phyloP scores from a whole-genome alignment of 441 rosid species.

The Croton setiger region DNA sequence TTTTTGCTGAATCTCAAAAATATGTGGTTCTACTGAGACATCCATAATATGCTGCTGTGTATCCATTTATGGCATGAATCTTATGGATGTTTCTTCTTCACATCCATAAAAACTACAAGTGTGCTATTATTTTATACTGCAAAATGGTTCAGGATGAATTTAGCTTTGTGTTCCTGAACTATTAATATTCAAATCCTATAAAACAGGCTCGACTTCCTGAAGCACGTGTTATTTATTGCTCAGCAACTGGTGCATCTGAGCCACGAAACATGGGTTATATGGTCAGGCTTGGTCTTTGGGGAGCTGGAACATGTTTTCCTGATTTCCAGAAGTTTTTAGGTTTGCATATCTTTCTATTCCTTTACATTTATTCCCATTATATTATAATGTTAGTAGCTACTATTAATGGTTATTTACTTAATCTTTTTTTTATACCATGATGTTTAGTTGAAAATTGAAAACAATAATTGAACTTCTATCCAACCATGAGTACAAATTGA shows the following conservation, averaged over 20 bases:
- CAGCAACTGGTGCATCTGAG: conserved; percentile 99
- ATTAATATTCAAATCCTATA: conserved; percentile 29
- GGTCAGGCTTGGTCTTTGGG: conserved; percentile 99
- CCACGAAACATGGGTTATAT: conserved; percentile 99
- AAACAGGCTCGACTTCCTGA: conserved; percentile 94
- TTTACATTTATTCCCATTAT: not conserved
- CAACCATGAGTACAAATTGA: not conserved
- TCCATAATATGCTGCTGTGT: not conserved
- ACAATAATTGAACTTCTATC: not conserved
- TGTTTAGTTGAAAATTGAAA: not conserved
- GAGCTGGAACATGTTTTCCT: conserved; percentile 81
- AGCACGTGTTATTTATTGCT: conserved; percentile 96
- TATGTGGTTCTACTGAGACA: not conserved
- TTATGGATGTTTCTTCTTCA: not conserved
- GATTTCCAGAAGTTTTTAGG: conserved; percentile 86
- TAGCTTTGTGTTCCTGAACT: conserved; percentile 25
- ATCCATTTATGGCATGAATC: not conserved
- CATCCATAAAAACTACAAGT: not conserved
- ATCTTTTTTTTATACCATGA: not conserved
- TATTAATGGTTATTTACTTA: not conserved
- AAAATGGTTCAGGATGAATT: conserved; percentile 19
- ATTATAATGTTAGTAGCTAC: not conserved
- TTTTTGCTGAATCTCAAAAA: not conserved
- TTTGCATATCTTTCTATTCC: conserved; percentile 24
- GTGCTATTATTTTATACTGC: conserved; percentile 11